Evolutionary conservation across 2,329 filamentous ascomycete species (phyloP).

Genomic region (Elsinoe australis): DNA sequence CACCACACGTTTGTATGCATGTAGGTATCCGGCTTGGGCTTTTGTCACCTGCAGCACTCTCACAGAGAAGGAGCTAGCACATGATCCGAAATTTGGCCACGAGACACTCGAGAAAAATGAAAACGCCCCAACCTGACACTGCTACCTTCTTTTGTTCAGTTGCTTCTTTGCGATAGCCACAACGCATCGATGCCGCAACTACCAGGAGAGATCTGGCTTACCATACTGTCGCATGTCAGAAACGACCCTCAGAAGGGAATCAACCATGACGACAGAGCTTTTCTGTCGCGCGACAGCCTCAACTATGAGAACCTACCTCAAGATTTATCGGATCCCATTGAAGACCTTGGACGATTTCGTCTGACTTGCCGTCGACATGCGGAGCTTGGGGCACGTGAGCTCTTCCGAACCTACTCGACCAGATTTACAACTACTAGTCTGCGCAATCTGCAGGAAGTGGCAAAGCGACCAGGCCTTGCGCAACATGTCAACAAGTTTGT

Average conservation of each 20-base stretch:
- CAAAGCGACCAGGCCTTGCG: conserved; percentile 43
- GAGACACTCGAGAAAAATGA: too few species aligned
- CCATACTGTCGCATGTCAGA: conserved; percentile 46
- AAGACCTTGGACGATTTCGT: conserved; percentile 42
- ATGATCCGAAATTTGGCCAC: too few species aligned
- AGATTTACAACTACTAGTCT: conserved; percentile 46
- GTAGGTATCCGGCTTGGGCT: conserved; percentile 4
- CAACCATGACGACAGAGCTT: conserved; percentile 43
- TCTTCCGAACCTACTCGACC: conserved; percentile 46
- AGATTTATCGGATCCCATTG: conserved; percentile 36
- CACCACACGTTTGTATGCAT: background rate
- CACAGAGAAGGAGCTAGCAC: too few species aligned
- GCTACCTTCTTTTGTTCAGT: background rate
- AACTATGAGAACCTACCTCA: conserved; percentile 32
- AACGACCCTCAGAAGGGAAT: conserved; percentile 46
- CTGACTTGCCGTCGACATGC: conserved; percentile 45
- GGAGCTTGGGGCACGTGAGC: conserved; percentile 43
- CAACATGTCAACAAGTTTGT: conserved; percentile 52
- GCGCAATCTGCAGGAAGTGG: conserved; percentile 42
- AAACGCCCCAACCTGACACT: conserved; percentile 15
- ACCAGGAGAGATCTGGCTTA: conserved; percentile 44
- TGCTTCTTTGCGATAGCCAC: background rate
- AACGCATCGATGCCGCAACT: conserved; percentile 30
- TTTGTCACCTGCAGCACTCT: conserved; percentile 2
- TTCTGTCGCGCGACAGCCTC: conserved; percentile 47